phyloP scores from a whole-genome alignment of 2,329 filamentous ascomycete genomes.

The Colletotrichum orbiculare region DNA sequence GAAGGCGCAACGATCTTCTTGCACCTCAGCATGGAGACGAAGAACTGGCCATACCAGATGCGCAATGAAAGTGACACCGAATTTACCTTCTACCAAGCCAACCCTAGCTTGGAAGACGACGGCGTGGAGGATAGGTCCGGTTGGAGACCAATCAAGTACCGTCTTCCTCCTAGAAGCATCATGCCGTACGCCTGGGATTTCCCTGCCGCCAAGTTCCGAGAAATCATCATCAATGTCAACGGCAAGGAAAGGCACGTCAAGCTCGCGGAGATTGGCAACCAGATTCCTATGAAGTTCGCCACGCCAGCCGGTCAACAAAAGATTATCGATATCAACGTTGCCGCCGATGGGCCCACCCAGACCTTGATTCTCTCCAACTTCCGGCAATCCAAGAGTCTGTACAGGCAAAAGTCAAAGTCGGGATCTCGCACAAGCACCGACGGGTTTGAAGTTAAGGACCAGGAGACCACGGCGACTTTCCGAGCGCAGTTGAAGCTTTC shows the following conservation, averaged over 20 bases:
- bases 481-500: conserved; percentile 88
- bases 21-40: conserved; percentile 88
- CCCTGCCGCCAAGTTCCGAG: conserved; percentile 95
- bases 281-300: conserved; percentile 92
- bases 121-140: conserved; percentile 84
- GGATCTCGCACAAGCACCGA: conserved; percentile 64
- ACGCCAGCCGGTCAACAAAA: conserved; percentile 76
- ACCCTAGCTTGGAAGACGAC: conserved; percentile 93
- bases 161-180: conserved; percentile 91
- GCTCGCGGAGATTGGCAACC: conserved; percentile 93
- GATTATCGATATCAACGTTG: conserved; percentile 96
- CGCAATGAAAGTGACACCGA: conserved; percentile 97
- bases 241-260: conserved; percentile 91
- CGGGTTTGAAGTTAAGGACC: conserved; percentile 93
- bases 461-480: conserved; percentile 89
- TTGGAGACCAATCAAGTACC: conserved; percentile 93
- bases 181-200: conserved; percentile 99
- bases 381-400: conserved; percentile 91
- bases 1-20: conserved; percentile 95
- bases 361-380: conserved; percentile 95
- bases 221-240: conserved; percentile 84
- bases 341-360: conserved; percentile 94
- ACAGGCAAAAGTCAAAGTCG: conserved; percentile 69
- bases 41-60: conserved; percentile 99
- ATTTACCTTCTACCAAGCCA: conserved; percentile 95